A percentile compares a stretch with the other conserved stretches of the same genome.
These are phyloP conservation scores for Pichia membranifaciens DNA, from an alignment of 805 yeast species.

Conservation along the genomic window DNA sequence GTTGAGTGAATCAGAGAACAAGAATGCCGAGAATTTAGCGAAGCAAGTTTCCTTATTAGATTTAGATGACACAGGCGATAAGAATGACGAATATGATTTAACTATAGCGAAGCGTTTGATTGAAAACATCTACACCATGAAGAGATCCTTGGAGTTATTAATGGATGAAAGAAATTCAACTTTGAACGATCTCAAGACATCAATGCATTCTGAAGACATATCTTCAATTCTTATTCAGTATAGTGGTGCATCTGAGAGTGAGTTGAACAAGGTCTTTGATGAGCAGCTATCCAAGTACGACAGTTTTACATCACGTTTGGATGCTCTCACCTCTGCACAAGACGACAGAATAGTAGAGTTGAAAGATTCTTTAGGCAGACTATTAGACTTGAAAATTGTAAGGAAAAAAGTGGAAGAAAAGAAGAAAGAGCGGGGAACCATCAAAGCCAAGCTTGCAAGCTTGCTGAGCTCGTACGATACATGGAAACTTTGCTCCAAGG, in stretches of 20 bases:
- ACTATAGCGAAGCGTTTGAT: conserved; percentile 35
- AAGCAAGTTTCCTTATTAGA: conserved; percentile 50
- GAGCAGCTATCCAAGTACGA: conserved; percentile 73
- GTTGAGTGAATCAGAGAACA: conserved; percentile 16
- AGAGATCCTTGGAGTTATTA: conserved; percentile 56
- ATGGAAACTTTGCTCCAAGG: conserved; percentile 56
- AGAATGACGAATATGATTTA: conserved; percentile 14
- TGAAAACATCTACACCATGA: conserved; percentile 45
- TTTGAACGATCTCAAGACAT: conserved; percentile 58
- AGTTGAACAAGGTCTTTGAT: conserved; percentile 47
- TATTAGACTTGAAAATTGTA: conserved; percentile 41
- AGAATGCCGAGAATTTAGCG: conserved; percentile 5
- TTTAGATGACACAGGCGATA: conserved; percentile 43
- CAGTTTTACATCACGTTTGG: conserved; percentile 60
- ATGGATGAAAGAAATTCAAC: conserved; percentile 59
- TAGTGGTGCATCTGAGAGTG: conserved; percentile 42
- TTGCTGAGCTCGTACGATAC: conserved; percentile 45
- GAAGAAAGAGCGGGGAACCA: conserved; percentile 35
- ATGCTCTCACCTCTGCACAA: conserved; percentile 64
- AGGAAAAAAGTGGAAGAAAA: conserved; percentile 40
- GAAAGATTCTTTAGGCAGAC: conserved; percentile 39
- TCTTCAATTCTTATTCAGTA: conserved; percentile 67
- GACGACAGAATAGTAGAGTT: conserved; percentile 38
- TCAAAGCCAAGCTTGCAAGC: conserved; percentile 33
- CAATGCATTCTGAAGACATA: conserved; percentile 78